Conservation (phyloP, 352 stramenopile species). For the Thalassiosira livingstoniorum region DNA sequence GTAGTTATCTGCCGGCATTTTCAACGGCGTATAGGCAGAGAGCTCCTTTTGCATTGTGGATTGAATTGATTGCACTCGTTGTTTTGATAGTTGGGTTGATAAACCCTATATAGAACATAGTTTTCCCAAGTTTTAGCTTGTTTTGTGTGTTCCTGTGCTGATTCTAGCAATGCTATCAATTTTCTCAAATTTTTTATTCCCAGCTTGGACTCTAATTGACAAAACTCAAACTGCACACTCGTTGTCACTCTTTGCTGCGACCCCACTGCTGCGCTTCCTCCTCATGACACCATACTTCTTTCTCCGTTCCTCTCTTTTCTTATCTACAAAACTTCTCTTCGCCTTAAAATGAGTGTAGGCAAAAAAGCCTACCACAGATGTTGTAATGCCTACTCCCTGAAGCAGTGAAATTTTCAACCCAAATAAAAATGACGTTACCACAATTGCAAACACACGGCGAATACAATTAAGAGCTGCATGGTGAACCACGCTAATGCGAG, state of each 20-base stretch:
- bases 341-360: slow-evolving; percentile 75
- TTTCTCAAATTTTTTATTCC: too few species aligned
- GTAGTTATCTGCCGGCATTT: slow-evolving; percentile 71
- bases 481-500: slow-evolving; percentile 80
- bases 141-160: too few species aligned
- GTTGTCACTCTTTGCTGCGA: too few species aligned
- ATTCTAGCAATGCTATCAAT: too few species aligned
- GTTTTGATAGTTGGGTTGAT: too few species aligned
- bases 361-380: slow-evolving; percentile 74
- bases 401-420: slow-evolving; percentile 62
- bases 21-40: slow-evolving; percentile 4
- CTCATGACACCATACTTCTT: slow-evolving; percentile 53
- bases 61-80: slow-evolving; percentile 17
- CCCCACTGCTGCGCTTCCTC: too few species aligned
- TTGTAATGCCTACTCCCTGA: slow-evolving; percentile 64
- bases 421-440: slow-evolving; percentile 77
- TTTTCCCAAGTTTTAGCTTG: too few species aligned
- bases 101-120: slow-evolving; percentile 23
- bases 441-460: slow-evolving; percentile 78
- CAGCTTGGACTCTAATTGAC: too few species aligned
- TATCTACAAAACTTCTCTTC: slow-evolving; percentile 43
- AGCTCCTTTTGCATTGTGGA: too few species aligned
- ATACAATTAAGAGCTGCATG: slow-evolving; percentile 85
- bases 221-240: slow-evolving; percentile 19
- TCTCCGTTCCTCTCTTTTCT: slow-evolving; percentile 40